Base-by-base conservation (phyloP, 2,329 filamentous ascomycete genomes). In the Fonsecaea pugnacius region DNA sequence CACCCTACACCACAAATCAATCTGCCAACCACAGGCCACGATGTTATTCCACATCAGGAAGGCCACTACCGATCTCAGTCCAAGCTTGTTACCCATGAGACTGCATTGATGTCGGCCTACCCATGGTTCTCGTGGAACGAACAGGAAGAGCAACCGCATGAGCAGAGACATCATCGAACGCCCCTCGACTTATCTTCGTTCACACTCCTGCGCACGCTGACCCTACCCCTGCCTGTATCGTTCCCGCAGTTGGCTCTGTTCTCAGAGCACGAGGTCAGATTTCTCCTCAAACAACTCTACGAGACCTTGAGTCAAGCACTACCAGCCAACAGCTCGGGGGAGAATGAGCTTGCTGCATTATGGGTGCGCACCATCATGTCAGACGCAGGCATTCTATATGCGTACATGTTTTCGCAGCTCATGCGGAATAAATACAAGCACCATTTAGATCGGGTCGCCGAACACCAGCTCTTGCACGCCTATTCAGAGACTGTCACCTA, bases 281-380 rank as follows among this genome's bases (percentile, higher is more conserved):
- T 40, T 10, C 40, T 59, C 4, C 27, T 59, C 14, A 33, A 24
- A 9, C 57, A 51, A 24, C 40, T 59, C 18, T 59, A 51, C 46
- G 43, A 59, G 4, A 52, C 46, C 18, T 51, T 59, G 9, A 36
- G 21, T 12, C 57, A 59, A 21, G 40, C 32, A 7, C 57, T 59
- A 2, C 57, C 57, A 1, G 9, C 43, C 4, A 51, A n/a, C 32
- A n/a, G 12, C 3, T 14, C 57, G 8, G 38, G 57, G 9, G 6
- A 27, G 8, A 30, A 59, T n/a, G 57, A 59, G 12, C n/a, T 52
- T 14, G 57, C 40, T 3, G 35, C 43, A 14, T 30, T 32, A 51
- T 59, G 57, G 57, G 33, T 59, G 21, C 57, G 48, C 43, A 50
- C 27, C 30, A 52, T 59, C 46, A 51, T 52, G 43, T 59, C 57